Percentiles rank a stretch among this genome's conserved stretches.
Conservation (phyloP, 768 basidiomycete genomes). For the Xanthoconium purpureum region DNA sequence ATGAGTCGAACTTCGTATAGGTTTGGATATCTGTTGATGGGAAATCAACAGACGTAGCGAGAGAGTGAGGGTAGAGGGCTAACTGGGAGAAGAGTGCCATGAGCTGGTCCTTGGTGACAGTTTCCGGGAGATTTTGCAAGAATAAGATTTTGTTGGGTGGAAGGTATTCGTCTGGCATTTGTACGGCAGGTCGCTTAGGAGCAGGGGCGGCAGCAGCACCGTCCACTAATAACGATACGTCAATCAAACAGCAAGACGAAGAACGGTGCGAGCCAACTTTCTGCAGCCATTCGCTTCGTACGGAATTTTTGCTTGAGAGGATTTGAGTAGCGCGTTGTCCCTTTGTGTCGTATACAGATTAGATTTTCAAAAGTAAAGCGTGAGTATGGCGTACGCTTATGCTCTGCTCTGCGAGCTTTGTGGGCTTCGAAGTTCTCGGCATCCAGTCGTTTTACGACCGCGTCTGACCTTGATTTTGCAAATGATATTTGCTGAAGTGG, state of each 20-base stretch:
- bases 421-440: conserved; percentile 68
- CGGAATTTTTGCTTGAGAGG: conserved; percentile 85
- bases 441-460: conserved; percentile 77
- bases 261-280: conserved; percentile 46
- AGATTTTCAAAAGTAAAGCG: not conserved
- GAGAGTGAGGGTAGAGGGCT: conserved; percentile 28
- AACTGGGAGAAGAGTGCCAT: conserved; percentile 89
- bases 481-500: conserved; percentile 88
- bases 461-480: conserved; percentile 84
- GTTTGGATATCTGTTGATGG: conserved; percentile 74
- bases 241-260: not conserved
- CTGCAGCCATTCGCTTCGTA: conserved; percentile 76
- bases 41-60: not conserved
- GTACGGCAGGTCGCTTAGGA: conserved; percentile 78
- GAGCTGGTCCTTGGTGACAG: conserved; percentile 88
- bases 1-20: conserved; percentile 97
- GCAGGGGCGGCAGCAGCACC: conserved; percentile 63
- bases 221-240: conserved; percentile 49
- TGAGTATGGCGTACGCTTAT: conserved; percentile 68
- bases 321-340: conserved; percentile 80
- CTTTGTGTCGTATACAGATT: conserved; percentile 37
- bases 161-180: conserved; percentile 99
- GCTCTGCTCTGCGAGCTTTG: conserved; percentile 67
- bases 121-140: conserved; percentile 94
- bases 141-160: conserved; percentile 99